phyloP scores from a whole-genome alignment of 768 basidiomycete genomes.

The Tulasnella calospora region DNA sequence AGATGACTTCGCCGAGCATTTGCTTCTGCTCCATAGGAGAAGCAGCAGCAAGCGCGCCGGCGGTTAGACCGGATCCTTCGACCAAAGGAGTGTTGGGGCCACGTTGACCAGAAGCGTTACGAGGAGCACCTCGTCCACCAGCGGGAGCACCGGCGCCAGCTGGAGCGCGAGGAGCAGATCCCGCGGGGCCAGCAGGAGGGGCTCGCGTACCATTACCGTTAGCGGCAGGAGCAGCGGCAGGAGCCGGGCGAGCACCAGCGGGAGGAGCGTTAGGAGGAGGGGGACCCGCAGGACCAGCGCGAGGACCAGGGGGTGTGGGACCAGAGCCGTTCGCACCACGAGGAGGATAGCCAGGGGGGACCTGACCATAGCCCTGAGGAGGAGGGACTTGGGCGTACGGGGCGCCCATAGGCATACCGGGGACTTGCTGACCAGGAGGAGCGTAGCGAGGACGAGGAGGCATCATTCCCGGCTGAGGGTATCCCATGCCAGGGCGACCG shows the following conservation, averaged over 20 bases:
- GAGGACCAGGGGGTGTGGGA: conserved; percentile 55
- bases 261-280: conserved; percentile 49
- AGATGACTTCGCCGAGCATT: conserved; percentile 94
- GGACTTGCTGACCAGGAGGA: conserved; percentile 61
- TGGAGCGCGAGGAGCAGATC: conserved; percentile 32
- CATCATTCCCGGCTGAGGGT: conserved; percentile 76
- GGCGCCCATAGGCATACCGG: conserved; percentile 66
- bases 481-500: conserved; percentile 61
- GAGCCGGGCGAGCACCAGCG: conserved; percentile 34
- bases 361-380: conserved; percentile 59
- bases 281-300: conserved; percentile 42
- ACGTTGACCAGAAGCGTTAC: conserved; percentile 35
- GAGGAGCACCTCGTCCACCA: conserved; percentile 34
- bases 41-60: conserved; percentile 56
- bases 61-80: conserved; percentile 53
- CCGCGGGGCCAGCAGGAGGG: conserved; percentile 35
- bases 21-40: conserved; percentile 91
- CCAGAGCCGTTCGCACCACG: conserved; percentile 51
- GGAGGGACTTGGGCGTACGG: conserved; percentile 54
- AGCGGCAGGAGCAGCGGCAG: conserved; percentile 42
- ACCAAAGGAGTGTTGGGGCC: conserved; percentile 41
- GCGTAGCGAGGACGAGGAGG: conserved; percentile 74
- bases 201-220: conserved; percentile 40
- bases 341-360: conserved; percentile 40
- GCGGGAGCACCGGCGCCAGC: conserved; percentile 32